Percentiles rank a stretch among this genome's conserved stretches.
phyloP scores from a whole-genome alignment of 805 yeast species.

The Candida sithepensis region DNA sequence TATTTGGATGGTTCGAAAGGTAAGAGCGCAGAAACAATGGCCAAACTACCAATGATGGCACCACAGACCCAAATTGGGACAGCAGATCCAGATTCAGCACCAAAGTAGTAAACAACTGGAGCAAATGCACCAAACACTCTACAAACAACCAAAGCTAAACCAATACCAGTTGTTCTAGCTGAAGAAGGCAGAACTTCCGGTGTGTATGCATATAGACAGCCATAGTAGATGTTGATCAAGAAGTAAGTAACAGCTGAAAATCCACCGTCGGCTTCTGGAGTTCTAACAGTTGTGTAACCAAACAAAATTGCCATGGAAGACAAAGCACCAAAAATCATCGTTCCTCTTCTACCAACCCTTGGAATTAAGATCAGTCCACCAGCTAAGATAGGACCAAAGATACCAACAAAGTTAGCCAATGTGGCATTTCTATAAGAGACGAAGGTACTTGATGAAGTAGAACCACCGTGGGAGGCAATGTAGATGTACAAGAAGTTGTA shows the following conservation, averaged over 20 bases:
- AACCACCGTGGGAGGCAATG: constrained; percentile 48
- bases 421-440: constrained; percentile 47
- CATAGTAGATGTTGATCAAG: constrained; percentile 48
- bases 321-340: constrained; percentile 49
- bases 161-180: constrained; percentile 57
- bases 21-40: constrained; percentile 40
- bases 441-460: constrained; percentile 36
- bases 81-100: constrained; percentile 43
- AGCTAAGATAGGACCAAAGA: constrained; percentile 53
- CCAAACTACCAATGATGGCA: constrained; percentile 47
- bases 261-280: constrained; percentile 51
- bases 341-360: constrained; percentile 52
- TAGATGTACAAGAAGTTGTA: constrained; percentile 52
- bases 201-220: constrained; percentile 60
- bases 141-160: constrained; percentile 52
- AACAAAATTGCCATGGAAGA: constrained; percentile 56
- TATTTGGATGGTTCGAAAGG: constrained; percentile 48
- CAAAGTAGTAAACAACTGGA: constrained; percentile 53
- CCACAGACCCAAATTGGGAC: constrained; percentile 64
- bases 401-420: constrained; percentile 43
- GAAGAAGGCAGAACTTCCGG: constrained; percentile 59
- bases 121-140: constrained; percentile 54
- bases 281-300: constrained; percentile 59
- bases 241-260: constrained; percentile 46
- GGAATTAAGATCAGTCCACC: constrained; percentile 35